These are phyloP conservation scores for Alternaria ventricosa DNA, from an alignment of 2,329 filamentous ascomycete species.

Conservation along the genomic window DNA sequence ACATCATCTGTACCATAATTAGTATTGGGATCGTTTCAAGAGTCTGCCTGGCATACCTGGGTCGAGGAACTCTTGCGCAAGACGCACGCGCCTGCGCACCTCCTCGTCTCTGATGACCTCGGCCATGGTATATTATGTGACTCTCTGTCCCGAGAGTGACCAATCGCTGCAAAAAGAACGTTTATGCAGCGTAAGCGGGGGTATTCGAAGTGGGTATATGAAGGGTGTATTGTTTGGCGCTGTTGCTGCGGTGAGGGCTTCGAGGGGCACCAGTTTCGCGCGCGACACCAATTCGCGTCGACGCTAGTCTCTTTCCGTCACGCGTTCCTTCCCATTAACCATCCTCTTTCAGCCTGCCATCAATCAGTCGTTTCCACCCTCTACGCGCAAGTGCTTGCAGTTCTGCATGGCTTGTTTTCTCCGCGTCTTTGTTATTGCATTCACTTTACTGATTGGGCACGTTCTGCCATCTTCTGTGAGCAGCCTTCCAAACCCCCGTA, in stretches of 20 bases:
- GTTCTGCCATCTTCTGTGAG: too few relatives aligned
- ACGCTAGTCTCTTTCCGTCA: slow-evolving; percentile 22
- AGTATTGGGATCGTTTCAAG: slow-evolving; percentile 16
- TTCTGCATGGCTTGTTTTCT: not conserved
- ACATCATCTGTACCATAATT: slow-evolving; percentile 58
- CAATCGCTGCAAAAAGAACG: not conserved
- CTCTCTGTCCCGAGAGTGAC: not conserved
- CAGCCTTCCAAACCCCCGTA: not conserved
- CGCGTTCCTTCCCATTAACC: slow-evolving; percentile 25
- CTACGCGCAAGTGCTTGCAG: not conserved
- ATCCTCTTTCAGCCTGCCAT: slow-evolving; percentile 26
- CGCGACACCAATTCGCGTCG: slow-evolving; percentile 24
- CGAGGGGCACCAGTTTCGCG: slow-evolving; percentile 29
- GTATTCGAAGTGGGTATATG: slow-evolving; percentile 14
- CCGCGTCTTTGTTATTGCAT: too few relatives aligned
- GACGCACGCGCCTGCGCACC: slow-evolving; percentile 80
- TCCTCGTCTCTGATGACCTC: slow-evolving; percentile 76
- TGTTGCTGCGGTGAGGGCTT: slow-evolving; percentile 12
- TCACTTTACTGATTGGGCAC: too few relatives aligned
- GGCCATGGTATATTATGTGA: slow-evolving; percentile 26
- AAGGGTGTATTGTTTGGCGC: slow-evolving; percentile 14
- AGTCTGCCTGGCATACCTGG: slow-evolving; percentile 68
- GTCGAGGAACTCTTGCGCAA: slow-evolving; percentile 92
- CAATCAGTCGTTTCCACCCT: not conserved
- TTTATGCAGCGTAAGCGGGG: not conserved